Evolutionary conservation across 352 stramenopile species (phyloP).

Genomic region (Blastocystis sp.): DNA sequence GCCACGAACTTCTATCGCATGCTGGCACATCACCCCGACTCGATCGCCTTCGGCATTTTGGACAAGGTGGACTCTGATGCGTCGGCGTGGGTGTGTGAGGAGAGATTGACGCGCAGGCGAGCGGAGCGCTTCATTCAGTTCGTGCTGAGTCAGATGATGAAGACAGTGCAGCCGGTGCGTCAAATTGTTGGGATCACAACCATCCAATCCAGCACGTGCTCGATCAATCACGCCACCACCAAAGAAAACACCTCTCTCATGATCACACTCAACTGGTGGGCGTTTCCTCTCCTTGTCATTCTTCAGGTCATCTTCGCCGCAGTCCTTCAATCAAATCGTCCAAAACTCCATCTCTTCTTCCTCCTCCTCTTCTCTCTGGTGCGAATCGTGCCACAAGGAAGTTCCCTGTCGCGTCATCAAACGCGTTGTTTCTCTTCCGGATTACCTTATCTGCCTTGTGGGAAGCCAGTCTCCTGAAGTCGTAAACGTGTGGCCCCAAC

Average conservation of each 20-base stretch:
- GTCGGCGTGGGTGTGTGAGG: background rate
- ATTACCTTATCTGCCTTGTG: background rate
- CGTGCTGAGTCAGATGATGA: constrained; percentile 23
- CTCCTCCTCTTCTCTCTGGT: background rate
- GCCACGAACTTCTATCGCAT: constrained; percentile 77
- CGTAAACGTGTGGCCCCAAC: background rate
- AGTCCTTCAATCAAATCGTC: background rate
- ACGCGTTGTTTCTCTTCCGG: background rate
- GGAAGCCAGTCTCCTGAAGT: background rate
- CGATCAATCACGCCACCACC: constrained; percentile 11
- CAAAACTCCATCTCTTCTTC: background rate
- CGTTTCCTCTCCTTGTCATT: background rate
- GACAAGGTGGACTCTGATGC: constrained; percentile 72
- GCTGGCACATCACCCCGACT: constrained; percentile 75
- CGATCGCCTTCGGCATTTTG: constrained; percentile 76
- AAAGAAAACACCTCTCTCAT: constrained; percentile 48
- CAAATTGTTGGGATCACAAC: constrained; percentile 11
- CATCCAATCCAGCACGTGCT: background rate
- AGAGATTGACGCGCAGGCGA: background rate
- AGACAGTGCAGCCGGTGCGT: background rate
- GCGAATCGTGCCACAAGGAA: background rate
- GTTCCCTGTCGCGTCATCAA: background rate
- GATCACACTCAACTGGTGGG: constrained; percentile 4
- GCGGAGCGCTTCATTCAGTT: constrained; percentile 50
- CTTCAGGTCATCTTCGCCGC: background rate